Conservation (phyloP, 2,329 filamentous ascomycete species). For the Hysterium pulicare region DNA sequence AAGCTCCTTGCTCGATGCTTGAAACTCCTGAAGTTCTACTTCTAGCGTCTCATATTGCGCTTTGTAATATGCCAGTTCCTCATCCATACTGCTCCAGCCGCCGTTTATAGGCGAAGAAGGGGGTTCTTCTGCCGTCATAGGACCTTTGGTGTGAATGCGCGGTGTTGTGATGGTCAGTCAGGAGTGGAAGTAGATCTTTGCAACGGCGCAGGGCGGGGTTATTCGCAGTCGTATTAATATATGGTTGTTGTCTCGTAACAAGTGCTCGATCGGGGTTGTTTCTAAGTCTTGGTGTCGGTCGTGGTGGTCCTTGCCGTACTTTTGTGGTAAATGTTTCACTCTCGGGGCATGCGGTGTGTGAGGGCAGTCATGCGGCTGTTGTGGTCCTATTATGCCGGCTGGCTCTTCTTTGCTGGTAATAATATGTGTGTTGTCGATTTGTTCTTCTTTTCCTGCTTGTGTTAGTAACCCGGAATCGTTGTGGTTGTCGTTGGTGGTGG, state of each 20-base stretch:
- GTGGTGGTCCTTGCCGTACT: constrained; percentile 18
- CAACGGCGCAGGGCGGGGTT: constrained; percentile 15
- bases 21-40: constrained; percentile 87
- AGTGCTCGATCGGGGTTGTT: no score
- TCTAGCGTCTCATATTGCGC: constrained; percentile 90
- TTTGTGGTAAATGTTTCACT: constrained; percentile 24
- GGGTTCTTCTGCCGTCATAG: constrained; percentile 27
- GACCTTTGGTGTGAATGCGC: constrained; percentile 12
- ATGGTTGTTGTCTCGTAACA: constrained; percentile 1
- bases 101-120: constrained; percentile 31
- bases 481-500: constrained; percentile 15
- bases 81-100: constrained; percentile 50
- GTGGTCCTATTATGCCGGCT: constrained; percentile 13
- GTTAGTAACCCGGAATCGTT: constrained; percentile 31
- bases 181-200: constrained; percentile 18
- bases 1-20: constrained; percentile 87
- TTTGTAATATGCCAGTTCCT: constrained; percentile 93
- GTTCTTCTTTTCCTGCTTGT: constrained; percentile 15
- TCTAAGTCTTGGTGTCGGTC: constrained; percentile 4
- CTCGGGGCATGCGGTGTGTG: constrained; percentile 18
- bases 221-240: constrained; percentile 10
- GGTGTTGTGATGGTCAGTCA: constrained; percentile 18
- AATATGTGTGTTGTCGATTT: neutral
- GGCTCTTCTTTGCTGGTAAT: constrained; percentile 7
- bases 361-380: constrained; percentile 23